phyloP scores from a whole-genome alignment of 257 asterid genomes.

The Przewalskia tangutica region DNA sequence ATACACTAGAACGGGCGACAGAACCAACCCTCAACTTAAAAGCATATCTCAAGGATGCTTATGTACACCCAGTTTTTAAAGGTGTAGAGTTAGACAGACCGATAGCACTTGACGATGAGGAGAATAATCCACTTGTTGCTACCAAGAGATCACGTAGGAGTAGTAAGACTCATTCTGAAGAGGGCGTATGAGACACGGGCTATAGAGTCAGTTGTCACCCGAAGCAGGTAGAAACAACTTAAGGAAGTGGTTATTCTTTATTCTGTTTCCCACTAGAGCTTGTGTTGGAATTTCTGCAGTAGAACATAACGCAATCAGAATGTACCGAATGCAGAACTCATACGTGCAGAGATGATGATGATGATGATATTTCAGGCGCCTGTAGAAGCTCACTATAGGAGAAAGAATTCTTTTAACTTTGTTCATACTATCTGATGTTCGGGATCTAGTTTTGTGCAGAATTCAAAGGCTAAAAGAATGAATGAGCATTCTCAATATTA shows the following conservation, averaged over 20 bases:
- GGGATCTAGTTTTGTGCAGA: neutral
- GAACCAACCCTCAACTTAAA: conserved; percentile 46
- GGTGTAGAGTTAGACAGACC: conserved; percentile 27
- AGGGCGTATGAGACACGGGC: conserved; percentile 1
- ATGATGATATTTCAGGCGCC: neutral
- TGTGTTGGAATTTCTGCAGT: neutral
- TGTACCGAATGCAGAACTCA: neutral
- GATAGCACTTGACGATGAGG: conserved; percentile 31
- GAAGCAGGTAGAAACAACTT: neutral
- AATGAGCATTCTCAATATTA: too few species aligned
- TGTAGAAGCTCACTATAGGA: neutral
- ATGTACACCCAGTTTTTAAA: conserved; percentile 51
- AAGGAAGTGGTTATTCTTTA: neutral
- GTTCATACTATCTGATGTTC: neutral
- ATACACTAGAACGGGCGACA: conserved; percentile 42
- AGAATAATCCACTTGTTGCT: conserved; percentile 42
- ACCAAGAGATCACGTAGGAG: conserved; percentile 46
- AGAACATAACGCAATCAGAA: neutral
- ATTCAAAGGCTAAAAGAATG: neutral
- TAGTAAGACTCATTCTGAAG: conserved; percentile 29
- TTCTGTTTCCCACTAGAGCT: neutral
- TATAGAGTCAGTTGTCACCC: neutral
- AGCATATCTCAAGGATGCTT: conserved; percentile 50
- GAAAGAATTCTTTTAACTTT: neutral
- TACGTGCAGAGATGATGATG: neutral